Evolutionary conservation across 164 flowering plant genomes (phyloP), one percentile per base, ranked within the genome.

Genomic region (Cinnamomum chago): DNA sequence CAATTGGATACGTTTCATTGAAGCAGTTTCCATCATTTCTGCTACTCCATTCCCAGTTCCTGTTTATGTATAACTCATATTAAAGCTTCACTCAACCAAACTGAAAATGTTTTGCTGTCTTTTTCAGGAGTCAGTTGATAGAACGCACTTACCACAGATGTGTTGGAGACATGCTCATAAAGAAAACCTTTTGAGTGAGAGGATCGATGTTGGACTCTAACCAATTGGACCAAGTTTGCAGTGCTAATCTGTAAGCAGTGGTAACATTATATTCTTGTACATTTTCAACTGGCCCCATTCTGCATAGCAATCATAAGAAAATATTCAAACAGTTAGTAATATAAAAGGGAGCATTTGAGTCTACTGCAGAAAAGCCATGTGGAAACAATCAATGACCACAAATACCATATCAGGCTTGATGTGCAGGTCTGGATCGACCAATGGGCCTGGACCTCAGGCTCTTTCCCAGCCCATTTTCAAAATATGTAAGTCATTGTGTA

Each of bases 31-130:
- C 91, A 75, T 86, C 82, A 28, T 84, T 87, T 79, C 91, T 94
- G 10, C 87, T 77, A 35, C 80, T 89, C 97, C 98, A 93, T 79
- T 92, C 97, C 93, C 93, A 93, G 81, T 88, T 90, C 98, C 98
- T 95, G 70, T 3, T 67, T 35, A 67, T 67, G 18, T 20, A 17
- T 5, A 64, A 23, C 28, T 22, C 13, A 22, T 23, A 64, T 64
- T 20, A 64, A 64, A 64, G 20, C 22, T 52, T 15, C 24, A 2
- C 18, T 3, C 25, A 6, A 25, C 47, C 3, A 14, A 15, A 55
- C 2, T 70, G 30, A 13, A 70, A 52, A 24, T 18, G 24, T 50
- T 22, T 11, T 23, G 14, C 17, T 55, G 5, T 10, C 0, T 50
- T 50, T 40, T 40, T 0, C 47, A 40, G 47, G 0, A 40, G 0